These are phyloP conservation scores for Fusarium equiseti DNA, from an alignment of 2,329 filamentous ascomycete genomes.

Conservation along the genomic window DNA sequence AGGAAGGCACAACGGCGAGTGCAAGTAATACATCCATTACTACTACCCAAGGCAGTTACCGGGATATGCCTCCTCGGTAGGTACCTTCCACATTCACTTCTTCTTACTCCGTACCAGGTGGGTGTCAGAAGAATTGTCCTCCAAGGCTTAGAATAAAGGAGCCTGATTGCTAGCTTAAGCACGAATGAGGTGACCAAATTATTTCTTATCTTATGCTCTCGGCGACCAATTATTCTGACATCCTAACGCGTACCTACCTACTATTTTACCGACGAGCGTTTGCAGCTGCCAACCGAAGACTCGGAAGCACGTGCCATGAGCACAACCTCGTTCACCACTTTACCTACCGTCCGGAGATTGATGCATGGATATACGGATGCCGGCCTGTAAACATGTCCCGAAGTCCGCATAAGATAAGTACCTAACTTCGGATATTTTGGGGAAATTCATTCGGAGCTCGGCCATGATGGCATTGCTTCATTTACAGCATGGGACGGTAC, in stretches of 20 bases:
- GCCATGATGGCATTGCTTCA: constrained; percentile 6
- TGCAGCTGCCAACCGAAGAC: constrained; percentile 10
- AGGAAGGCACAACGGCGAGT: constrained; percentile 6
- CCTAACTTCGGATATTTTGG: background rate
- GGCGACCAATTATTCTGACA: too few species aligned
- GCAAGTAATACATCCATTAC: background rate
- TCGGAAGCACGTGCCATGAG: constrained; percentile 18
- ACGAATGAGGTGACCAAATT: too few species aligned
- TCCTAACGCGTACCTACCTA: background rate
- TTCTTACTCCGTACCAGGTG: background rate
- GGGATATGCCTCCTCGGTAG: background rate
- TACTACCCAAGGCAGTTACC: background rate
- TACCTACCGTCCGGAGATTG: constrained; percentile 2
- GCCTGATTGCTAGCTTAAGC: too few species aligned
- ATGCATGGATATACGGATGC: background rate
- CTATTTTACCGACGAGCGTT: constrained; percentile 11
- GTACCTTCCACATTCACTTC: constrained; percentile 14
- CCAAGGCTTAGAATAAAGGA: too few species aligned
- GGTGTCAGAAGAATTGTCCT: too few species aligned
- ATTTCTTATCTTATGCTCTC: too few species aligned
- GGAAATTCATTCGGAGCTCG: constrained; percentile 12
- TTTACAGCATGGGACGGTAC: constrained; percentile 1
- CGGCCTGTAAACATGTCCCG: background rate
- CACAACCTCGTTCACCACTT: constrained; percentile 8
- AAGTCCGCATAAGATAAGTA: constrained; percentile 1